Conservation (phyloP, 2,329 filamentous ascomycete genomes). For the Penicillium sp. region DNA sequence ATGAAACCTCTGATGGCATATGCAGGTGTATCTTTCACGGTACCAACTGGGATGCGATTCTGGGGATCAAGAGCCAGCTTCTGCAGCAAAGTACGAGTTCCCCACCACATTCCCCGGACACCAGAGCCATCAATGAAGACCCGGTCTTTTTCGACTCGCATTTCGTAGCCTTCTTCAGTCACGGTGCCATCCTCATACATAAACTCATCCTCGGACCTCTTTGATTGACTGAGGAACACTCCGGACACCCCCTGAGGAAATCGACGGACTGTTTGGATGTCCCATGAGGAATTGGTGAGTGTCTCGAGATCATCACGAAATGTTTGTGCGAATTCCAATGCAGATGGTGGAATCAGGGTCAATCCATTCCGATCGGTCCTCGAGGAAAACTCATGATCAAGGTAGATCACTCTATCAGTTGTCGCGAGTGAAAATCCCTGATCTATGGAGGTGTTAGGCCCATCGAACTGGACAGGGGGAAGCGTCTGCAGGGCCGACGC, state of each 20-base stretch:
- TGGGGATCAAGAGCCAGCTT: constrained; percentile 48
- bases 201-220: constrained; percentile 30
- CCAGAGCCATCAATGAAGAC: constrained; percentile 58
- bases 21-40: constrained; percentile 54
- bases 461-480: constrained; percentile 39
- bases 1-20: constrained; percentile 56
- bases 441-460: constrained; percentile 38
- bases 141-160: constrained; percentile 41
- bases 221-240: constrained; percentile 46
- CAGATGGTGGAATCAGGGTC: constrained; percentile 57
- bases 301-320: constrained; percentile 52
- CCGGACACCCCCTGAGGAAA: constrained; percentile 42
- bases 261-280: constrained; percentile 42
- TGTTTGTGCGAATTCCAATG: constrained; percentile 53
- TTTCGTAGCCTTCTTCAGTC: constrained; percentile 57
- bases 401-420: constrained; percentile 35
- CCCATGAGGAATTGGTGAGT: constrained; percentile 48
- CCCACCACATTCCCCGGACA: constrained; percentile 63
- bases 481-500: constrained; percentile 44
- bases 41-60: constrained; percentile 47
- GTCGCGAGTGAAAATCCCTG: constrained; percentile 21
- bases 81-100: constrained; percentile 60
- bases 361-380: constrained; percentile 50
- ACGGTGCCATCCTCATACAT: constrained; percentile 53
- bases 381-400: constrained; percentile 45